A percentile compares a stretch with the other conserved stretches of the same genome.
Conservation (phyloP, 129 eudicot species). For the Saposhnikovia divaricata region DNA sequence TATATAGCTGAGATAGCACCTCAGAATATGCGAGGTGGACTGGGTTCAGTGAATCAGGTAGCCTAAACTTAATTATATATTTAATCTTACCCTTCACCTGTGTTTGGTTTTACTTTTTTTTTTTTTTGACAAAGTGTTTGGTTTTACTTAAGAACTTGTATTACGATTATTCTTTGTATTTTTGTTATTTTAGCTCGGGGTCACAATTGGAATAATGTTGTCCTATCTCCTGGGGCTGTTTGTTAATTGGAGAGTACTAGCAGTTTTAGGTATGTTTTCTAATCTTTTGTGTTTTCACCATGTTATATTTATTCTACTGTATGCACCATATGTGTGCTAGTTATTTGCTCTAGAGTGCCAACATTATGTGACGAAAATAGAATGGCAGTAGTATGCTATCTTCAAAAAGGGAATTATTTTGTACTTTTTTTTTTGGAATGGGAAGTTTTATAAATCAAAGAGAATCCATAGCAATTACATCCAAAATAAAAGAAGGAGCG, state of each 20-base stretch:
- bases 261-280: conserved; percentile 46
- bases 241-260: conserved; percentile 68
- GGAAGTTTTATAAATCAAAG: no score
- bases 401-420: neutral
- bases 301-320: neutral
- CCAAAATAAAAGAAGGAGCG: no score
- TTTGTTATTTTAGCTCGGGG: conserved; percentile 47
- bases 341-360: neutral
- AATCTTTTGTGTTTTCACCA: neutral
- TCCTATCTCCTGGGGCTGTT: conserved; percentile 77
- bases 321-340: neutral
- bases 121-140: no score
- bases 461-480: no score
- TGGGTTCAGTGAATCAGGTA: conserved; percentile 43
- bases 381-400: neutral
- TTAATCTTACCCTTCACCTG: neutral
- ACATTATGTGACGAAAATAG: neutral
- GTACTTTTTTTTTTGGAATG: no score
- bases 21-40: conserved; percentile 37
- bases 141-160: neutral
- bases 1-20: conserved; percentile 48
- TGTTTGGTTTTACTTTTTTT: neutral
- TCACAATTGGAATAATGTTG: conserved; percentile 76
- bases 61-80: neutral
- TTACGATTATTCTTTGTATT: neutral